These are phyloP conservation scores for Erythrobasidium yunnanense DNA, from an alignment of 768 basidiomycete species.

Conservation along the genomic window DNA sequence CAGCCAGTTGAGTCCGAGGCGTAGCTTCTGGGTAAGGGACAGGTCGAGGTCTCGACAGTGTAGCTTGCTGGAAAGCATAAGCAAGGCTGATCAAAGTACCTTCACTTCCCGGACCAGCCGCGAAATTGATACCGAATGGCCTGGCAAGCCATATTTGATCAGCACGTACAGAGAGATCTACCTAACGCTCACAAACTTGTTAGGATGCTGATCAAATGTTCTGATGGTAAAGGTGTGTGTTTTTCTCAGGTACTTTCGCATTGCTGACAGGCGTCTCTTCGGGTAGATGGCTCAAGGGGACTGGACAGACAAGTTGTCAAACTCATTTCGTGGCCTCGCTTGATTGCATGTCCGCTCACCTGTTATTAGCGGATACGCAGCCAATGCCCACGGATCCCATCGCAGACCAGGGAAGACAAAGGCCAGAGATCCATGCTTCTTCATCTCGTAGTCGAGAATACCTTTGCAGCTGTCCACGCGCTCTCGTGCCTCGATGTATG, in stretches of 20 bases:
- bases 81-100: not conserved
- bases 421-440: not conserved
- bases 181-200: not conserved
- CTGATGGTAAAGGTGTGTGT: not conserved
- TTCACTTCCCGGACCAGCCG: not conserved
- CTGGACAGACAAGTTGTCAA: no score
- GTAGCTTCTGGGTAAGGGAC: not conserved
- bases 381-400: not conserved
- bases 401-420: not conserved
- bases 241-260: not conserved
- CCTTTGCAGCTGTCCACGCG: not conserved
- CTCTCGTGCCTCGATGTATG: not conserved
- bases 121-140: not conserved
- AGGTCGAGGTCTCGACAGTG: not conserved
- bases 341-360: no score
- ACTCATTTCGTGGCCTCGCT: no score
- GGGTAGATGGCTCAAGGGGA: not conserved
- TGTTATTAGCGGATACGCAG: not conserved
- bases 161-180: not conserved
- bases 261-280: not conserved
- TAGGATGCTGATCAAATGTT: not conserved
- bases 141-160: not conserved
- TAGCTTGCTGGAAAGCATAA: not conserved
- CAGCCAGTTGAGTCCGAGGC: not conserved
- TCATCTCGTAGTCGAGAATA: not conserved